Evolutionary conservation across 345 rosid species (phyloP).

Genomic region (Cardiospermum halicacabum): DNA sequence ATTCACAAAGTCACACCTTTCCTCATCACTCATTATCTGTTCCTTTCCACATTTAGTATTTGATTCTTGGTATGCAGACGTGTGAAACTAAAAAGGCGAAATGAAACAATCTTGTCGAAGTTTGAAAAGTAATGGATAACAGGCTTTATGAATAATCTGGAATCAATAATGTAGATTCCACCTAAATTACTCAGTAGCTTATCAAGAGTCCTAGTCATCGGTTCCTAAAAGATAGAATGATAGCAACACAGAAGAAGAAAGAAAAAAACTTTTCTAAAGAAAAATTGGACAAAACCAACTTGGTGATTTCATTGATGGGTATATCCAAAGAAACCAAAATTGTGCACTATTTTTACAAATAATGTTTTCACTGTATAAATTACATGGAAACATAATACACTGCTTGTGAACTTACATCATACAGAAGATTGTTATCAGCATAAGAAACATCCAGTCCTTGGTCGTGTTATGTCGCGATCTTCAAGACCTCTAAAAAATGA

Average conservation of each 20-base stretch:
- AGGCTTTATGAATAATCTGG: too few relatives aligned
- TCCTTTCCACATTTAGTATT: neutral
- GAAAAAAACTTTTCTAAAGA: neutral
- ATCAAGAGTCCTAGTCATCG: too few relatives aligned
- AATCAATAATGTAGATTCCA: too few relatives aligned
- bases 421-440: constrained; percentile 33
- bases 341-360: constrained; percentile 22
- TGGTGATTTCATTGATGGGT: neutral
- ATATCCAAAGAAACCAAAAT: neutral
- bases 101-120: too few relatives aligned
- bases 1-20: constrained; percentile 13
- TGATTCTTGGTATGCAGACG: neutral
- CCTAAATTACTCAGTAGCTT: too few relatives aligned
- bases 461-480: constrained; percentile 48
- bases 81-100: constrained; percentile 7
- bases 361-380: constrained; percentile 8
- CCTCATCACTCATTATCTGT: neutral
- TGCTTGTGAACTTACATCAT: constrained; percentile 18
- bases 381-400: constrained; percentile 17
- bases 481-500: constrained; percentile 69
- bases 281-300: neutral
- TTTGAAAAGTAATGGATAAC: too few relatives aligned
- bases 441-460: constrained; percentile 38
- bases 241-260: neutral
- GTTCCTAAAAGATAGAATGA: too few relatives aligned